Base-by-base conservation (phyloP, 257 asterid species). In the Solanum pimpinellifolium region DNA sequence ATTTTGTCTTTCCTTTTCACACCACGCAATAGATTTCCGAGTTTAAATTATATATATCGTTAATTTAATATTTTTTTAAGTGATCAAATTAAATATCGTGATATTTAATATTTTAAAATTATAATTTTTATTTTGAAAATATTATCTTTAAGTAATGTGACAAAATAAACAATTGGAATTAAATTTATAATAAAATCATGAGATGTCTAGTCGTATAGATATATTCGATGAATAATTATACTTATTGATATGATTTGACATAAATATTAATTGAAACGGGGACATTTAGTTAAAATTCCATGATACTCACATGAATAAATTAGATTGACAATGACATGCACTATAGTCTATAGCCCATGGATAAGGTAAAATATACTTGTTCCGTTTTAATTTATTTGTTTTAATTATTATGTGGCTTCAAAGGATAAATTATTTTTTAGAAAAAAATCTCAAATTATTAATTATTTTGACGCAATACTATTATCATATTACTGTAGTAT, bases 21-120 rank as follows among this genome's bases (percentile, higher is more conserved):
- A 42, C 60, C 60, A 0, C 16, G 10, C 7, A 72, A 4, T 25
- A 10, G 0, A 0, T 72, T 72, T 11, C 0, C 10, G 16, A 15
- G 3, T 65, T 65, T 25, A n/a, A 69, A 1, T 69, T 25, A 65
- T 68, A 68, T 68, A 6, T 25, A 68, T 65, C 5, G 0, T 52
- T 52, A 6, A 52, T 52, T 0, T 18, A 18, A 33, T 29, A 3
- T 33, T 4, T 33, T 33, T 33, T 3, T 33, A 33, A 33, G 5
- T 33, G 5, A 33, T 12, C 8, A 66, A 25, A 5, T 11, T 1
- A 11, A 25, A 0, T 65, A 23, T 65, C 3, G 7, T 9, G 15
- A 8, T 65, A 65, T n/a, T n/a, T 0, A n/a, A n/a, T 65, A n/a
- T 21, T 65, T 62, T 62, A 62, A n/a, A 62, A 62, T 52, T 52